Percentiles rank a stretch among this genome's conserved stretches.
phyloP scores from a whole-genome alignment of 83 land plant genomes.

The Thuja plicata region DNA sequence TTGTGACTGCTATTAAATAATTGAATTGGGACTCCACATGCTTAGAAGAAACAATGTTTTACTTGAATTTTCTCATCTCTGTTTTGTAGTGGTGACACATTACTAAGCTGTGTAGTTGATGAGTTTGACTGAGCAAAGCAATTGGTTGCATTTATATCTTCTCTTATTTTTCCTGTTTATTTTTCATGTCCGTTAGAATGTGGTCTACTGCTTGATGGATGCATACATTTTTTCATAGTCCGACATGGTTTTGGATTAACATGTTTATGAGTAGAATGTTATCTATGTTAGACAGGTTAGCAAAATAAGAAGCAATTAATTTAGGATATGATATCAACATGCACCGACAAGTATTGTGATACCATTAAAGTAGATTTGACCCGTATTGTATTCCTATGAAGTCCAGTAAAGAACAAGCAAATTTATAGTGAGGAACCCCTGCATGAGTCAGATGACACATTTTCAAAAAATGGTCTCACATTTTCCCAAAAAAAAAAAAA shows the following conservation, averaged over 20 bases:
- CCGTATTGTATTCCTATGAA: background rate
- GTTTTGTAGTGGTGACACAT: background rate
- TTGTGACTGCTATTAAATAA: background rate
- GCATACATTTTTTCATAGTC: background rate
- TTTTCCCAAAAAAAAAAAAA: too few species aligned
- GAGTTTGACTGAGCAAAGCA: background rate
- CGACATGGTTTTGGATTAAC: background rate
- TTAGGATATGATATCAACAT: background rate
- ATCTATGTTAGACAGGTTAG: background rate
- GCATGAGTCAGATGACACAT: background rate
- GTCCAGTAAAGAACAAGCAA: background rate
- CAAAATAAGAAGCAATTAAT: background rate
- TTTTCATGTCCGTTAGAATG: background rate
- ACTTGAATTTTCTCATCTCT: background rate
- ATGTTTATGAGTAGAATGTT: background rate
- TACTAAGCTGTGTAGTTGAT: background rate
- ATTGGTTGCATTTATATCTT: background rate
- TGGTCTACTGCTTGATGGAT: background rate
- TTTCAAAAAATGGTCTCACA: too few species aligned
- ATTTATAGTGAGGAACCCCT: background rate
- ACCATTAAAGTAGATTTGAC: background rate
- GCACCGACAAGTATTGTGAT: background rate
- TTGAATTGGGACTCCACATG: background rate
- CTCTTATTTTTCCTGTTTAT: background rate
- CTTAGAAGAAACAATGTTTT: background rate